phyloP scores from a whole-genome alignment of 164 flowering plant genomes.

The Hamamelis virginiana region DNA sequence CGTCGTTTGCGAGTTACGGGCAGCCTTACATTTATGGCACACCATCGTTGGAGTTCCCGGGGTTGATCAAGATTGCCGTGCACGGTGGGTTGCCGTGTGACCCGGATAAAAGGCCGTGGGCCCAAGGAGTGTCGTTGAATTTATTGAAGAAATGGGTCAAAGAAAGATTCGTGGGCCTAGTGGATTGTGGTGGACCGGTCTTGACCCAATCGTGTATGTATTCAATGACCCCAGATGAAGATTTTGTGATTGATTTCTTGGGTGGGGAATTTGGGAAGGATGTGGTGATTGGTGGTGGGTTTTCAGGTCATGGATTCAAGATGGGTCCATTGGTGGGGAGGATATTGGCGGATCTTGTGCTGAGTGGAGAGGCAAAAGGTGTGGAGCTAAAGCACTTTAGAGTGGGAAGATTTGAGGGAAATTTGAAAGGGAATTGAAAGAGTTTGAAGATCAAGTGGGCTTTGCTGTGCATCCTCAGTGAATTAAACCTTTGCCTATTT shows the following conservation, averaged over 20 bases:
- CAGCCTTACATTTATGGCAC: conserved; percentile 78
- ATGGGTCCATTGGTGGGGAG: conserved; percentile 84
- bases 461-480: background rate
- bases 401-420: conserved; percentile 59
- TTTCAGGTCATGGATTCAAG: conserved; percentile 99
- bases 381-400: conserved; percentile 63
- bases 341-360: conserved; percentile 62
- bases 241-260: conserved; percentile 79
- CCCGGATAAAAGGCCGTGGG: conserved; percentile 77
- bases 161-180: conserved; percentile 39
- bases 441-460: conserved; percentile 53
- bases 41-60: conserved; percentile 85
- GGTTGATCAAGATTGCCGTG: conserved; percentile 69
- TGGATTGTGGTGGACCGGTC: conserved; percentile 51
- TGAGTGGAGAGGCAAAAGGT: conserved; percentile 50
- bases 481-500: too few species aligned
- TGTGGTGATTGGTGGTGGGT: conserved; percentile 83
- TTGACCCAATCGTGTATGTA: conserved; percentile 74
- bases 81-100: conserved; percentile 78
- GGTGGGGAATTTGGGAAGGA: conserved; percentile 84
- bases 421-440: conserved; percentile 75
- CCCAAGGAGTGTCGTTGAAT: conserved; percentile 16
- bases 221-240: conserved; percentile 91
- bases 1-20: conserved; percentile 78
- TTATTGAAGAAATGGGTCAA: conserved; percentile 47